phyloP scores from a whole-genome alignment of 768 basidiomycete species.

The Thelephora aurantiotincta region DNA sequence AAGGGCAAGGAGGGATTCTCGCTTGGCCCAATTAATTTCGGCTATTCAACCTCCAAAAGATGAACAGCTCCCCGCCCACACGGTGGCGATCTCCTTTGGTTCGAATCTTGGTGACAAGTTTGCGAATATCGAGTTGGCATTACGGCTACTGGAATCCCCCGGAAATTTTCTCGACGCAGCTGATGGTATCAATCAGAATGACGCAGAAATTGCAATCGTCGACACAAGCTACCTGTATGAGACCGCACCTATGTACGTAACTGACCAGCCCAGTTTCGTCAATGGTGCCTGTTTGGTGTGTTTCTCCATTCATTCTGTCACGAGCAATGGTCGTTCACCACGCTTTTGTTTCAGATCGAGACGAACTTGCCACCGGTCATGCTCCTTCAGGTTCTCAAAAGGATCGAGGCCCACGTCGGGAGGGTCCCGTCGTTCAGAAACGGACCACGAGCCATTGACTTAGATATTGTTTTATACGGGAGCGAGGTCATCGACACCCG shows the following conservation, averaged over 20 bases:
- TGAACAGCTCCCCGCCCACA: conserved; percentile 12
- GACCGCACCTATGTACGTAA: conserved; percentile 91
- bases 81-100: conserved; percentile 66
- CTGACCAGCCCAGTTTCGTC: conserved; percentile 76
- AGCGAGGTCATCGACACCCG: conserved; percentile 43
- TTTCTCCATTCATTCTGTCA: conserved; percentile 6
- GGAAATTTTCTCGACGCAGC: not conserved
- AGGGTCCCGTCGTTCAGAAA: conserved; percentile 66
- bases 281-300: conserved; percentile 87
- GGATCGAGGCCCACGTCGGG: conserved; percentile 62
- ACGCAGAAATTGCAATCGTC: conserved; percentile 22
- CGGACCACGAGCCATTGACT: conserved; percentile 82
- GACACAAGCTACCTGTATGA: conserved; percentile 89
- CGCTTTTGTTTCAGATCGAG: conserved; percentile 39
- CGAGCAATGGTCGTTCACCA: not conserved
- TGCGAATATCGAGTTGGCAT: conserved; percentile 64
- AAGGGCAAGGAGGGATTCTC: not conserved
- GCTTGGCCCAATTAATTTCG: not conserved
- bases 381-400: conserved; percentile 54
- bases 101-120: conserved; percentile 86
- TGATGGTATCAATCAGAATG: conserved; percentile 4
- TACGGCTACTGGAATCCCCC: conserved; percentile 53
- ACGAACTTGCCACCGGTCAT: conserved; percentile 48
- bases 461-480: conserved; percentile 79
- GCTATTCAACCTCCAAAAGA: not conserved